Evolutionary conservation across 768 basidiomycete genomes (phyloP).

Genomic region (Candolleomyces eurysporus): DNA sequence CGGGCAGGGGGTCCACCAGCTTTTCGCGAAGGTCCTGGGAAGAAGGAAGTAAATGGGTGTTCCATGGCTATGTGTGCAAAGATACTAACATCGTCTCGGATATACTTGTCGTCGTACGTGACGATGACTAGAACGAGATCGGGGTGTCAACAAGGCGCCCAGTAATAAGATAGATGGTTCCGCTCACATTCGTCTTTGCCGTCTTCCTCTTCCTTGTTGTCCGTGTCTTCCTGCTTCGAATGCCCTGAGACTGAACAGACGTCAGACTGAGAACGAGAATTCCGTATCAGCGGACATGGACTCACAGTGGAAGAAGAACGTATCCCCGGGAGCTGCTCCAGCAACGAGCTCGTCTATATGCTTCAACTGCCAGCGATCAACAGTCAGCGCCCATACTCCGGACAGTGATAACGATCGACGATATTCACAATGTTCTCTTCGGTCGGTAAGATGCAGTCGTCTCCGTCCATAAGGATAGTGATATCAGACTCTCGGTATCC

Average conservation of each 20-base stretch:
- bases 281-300: background rate
- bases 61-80: background rate
- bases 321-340: constrained; percentile 45
- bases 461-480: constrained; percentile 42
- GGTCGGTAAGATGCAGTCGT: constrained; percentile 37
- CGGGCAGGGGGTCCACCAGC: constrained; percentile 37
- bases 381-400: background rate
- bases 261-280: background rate
- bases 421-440: constrained; percentile 41
- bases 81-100: constrained; percentile 35
- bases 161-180: background rate
- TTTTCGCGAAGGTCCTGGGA: constrained; percentile 29
- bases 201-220: constrained; percentile 46
- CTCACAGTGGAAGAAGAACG: constrained; percentile 59
- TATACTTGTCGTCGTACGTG: constrained; percentile 35
- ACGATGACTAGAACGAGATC: constrained; percentile 29
- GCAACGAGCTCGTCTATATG: constrained; percentile 44
- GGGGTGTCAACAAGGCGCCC: background rate
- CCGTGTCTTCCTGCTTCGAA: constrained; percentile 40
- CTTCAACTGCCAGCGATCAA: constrained; percentile 26
- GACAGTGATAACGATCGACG: background rate
- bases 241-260: constrained; percentile 45
- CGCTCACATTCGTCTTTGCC: constrained; percentile 51
- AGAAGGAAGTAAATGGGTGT: background rate
- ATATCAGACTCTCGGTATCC: constrained; percentile 38